Evolutionary conservation across 2,329 filamentous ascomycete species (phyloP).

Genomic region (Penicillium corylophilum): DNA sequence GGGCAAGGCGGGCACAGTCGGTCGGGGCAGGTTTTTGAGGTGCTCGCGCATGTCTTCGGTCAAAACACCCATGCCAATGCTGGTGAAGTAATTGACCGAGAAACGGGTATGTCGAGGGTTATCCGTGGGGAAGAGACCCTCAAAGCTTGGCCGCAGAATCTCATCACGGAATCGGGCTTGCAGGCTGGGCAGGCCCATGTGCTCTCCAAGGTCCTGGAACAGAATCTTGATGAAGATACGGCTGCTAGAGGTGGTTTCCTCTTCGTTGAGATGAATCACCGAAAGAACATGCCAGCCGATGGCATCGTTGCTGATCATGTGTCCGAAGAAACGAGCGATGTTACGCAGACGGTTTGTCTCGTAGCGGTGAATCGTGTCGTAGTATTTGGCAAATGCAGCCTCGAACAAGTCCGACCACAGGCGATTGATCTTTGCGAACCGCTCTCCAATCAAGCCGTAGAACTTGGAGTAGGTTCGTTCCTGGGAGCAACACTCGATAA

Average conservation of each 20-base stretch:
- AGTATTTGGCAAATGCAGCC: constrained; percentile 85
- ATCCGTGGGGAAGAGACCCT: constrained; percentile 86
- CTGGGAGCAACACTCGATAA: constrained; percentile 94
- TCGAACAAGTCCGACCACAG: constrained; percentile 94
- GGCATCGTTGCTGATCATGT: constrained; percentile 82
- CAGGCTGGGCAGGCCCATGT: constrained; percentile 78
- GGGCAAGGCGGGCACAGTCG: constrained; percentile 68
- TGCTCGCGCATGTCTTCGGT: constrained; percentile 94
- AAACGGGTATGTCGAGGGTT: constrained; percentile 89
- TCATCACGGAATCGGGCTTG: constrained; percentile 76
- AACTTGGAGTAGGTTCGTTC: constrained; percentile 98
- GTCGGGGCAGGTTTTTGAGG: constrained; percentile 86
- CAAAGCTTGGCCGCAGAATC: constrained; percentile 71
- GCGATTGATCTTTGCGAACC: constrained; percentile 93
- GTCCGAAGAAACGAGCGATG: constrained; percentile 91
- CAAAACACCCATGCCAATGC: constrained; percentile 90
- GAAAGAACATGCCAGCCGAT: constrained; percentile 90
- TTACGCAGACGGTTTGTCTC: constrained; percentile 95
- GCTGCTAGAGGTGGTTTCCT: constrained; percentile 93
- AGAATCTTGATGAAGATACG: constrained; percentile 99
- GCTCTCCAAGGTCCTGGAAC: constrained; percentile 87
- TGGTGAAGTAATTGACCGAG: constrained; percentile 99
- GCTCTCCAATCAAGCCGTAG: constrained; percentile 89
- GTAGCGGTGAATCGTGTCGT: constrained; percentile 95
- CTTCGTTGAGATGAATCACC: constrained; percentile 85